Evolutionary conservation across 768 basidiomycete species (phyloP).

Genomic region (Hygrocybe coccinea): DNA sequence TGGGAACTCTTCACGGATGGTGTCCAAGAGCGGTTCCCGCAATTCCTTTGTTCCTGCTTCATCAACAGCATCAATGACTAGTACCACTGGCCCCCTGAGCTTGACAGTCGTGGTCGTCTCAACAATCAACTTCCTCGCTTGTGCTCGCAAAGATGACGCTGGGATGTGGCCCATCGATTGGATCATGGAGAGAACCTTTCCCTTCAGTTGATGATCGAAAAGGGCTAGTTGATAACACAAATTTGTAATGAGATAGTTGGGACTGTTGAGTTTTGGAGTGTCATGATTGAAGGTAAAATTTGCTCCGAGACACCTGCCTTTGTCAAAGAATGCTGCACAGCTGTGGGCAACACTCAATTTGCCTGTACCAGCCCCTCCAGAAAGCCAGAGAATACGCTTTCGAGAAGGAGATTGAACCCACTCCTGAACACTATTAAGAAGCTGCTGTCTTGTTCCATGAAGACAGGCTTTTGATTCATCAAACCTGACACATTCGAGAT

Average conservation of each 20-base stretch:
- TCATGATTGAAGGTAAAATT: no score
- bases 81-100: constrained; percentile 1
- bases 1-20: no score
- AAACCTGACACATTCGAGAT: constrained; percentile 5
- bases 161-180: constrained; percentile 1
- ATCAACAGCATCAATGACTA: no score
- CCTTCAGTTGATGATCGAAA: constrained; percentile 1
- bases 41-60: no score
- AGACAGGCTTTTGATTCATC: constrained; percentile 4
- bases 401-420: neutral
- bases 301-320: no score
- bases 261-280: constrained; percentile 7
- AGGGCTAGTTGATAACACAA: constrained; percentile 8
- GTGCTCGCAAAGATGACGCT: constrained; percentile 2
- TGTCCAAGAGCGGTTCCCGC: no score
- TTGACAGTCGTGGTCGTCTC: neutral
- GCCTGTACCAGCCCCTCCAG: constrained; percentile 4
- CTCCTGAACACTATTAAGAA: neutral
- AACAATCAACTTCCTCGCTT: constrained; percentile 3
- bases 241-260: constrained; percentile 4
- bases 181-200: constrained; percentile 1
- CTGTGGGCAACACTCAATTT: constrained; percentile 9
- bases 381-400: constrained; percentile 1
- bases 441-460: constrained; percentile 1
- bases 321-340: no score